These are phyloP conservation scores for Yamadazyma buinensis DNA, from an alignment of 1,139 yeast genomes.

Conservation along the genomic window DNA sequence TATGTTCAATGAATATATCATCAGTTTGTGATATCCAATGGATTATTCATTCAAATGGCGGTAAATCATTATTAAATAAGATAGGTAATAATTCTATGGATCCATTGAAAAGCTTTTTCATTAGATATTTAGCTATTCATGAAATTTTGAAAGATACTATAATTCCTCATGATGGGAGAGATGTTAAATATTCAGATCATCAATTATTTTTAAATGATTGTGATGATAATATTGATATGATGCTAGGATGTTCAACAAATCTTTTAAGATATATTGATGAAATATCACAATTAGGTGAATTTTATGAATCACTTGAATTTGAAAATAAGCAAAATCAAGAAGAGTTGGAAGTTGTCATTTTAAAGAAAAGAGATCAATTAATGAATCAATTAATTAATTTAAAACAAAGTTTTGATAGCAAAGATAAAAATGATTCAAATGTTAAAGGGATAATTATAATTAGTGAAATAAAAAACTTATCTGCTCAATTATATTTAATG, in stretches of 20 bases:
- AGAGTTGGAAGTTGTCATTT: conserved; percentile 7
- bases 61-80: conserved; percentile 22
- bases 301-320: conserved; percentile 25
- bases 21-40: conserved; percentile 34
- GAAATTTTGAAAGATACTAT: conserved; percentile 42
- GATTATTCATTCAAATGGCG: conserved; percentile 32
- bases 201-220: conserved; percentile 24
- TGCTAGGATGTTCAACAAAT: conserved; percentile 35
- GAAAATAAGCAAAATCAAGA: conserved; percentile 7
- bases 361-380: conserved; percentile 6
- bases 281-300: conserved; percentile 30
- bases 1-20: conserved; percentile 36
- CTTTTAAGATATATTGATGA: conserved; percentile 28
- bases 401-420: conserved; percentile 4
- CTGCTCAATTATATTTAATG: conserved; percentile 28
- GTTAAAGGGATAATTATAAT: conserved; percentile 15
- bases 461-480: conserved; percentile 32
- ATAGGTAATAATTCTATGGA: conserved; percentile 2
- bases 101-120: conserved; percentile 25
- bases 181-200: conserved; percentile 9
- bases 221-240: conserved; percentile 30
- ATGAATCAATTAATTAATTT: conserved; percentile 8
- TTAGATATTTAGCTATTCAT: conserved; percentile 32
- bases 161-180: conserved; percentile 1
- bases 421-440: not conserved